Base-by-base conservation (phyloP, 1,284 basidiomycete species). In the Tilletia walkeri region DNA sequence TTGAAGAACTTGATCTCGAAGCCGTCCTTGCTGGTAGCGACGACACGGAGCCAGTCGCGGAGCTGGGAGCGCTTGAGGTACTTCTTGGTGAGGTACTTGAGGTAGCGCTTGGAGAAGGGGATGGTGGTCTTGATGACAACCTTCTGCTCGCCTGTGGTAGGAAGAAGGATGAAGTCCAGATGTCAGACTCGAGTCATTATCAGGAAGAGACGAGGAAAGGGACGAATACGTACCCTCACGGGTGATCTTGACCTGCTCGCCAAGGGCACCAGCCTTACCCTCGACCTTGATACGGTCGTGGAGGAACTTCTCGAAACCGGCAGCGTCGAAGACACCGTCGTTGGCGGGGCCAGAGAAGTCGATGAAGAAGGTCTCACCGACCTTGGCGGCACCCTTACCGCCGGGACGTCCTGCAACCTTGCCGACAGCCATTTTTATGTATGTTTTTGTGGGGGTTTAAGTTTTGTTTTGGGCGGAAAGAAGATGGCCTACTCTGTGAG, bases 281-380 rank as follows among this genome's bases (percentile, higher is more conserved):
- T 88, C 89, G 75, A 95, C 90, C 88, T 94, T 95, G 85, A 94
- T 93, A 79, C 91, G 90, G 87, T 95, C 93, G 85, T 95, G 93
- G 71, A 96, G 88, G 88, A 91, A 96, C 86, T 93, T 93, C 86
- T 93, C 92, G 85, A 93, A 95, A 80, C 91, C 90, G 73, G 91
- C 92, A 75, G 91, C 90, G 83, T 95, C 94, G 83, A 96, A 94
- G 84, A 95, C 92, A 82, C 90, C 90, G 85, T 95, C 93, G 75
- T 88, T 86, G 69, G 92, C 94, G 74, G 95, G 95, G 83, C 92
- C 92, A 68, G 92, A 92, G 88, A 92, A 95, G 89, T 96, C 94
- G 85, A 97, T 89, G 85, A 91, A 87, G 87, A 94, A 96, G 86
- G 93, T 95, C 88, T 94, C 91, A 79, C 88, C 84, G 86, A 93